Conservation (phyloP, 805 yeast species). For the Isabelozyma pseudorhagii region DNA sequence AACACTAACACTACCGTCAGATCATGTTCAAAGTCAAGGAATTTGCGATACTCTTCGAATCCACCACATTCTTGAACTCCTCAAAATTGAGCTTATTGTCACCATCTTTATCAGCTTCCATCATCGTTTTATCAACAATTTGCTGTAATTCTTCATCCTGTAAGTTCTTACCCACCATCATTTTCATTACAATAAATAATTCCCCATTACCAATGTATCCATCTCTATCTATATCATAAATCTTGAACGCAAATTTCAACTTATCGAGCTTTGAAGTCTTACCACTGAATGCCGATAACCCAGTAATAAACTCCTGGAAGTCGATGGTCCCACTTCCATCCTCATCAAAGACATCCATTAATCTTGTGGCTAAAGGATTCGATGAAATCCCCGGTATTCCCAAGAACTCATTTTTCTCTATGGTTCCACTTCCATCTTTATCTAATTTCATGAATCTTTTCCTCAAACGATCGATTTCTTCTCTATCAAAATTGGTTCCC, state of each 20-base stretch:
- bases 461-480: constrained; percentile 86
- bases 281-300: constrained; percentile 83
- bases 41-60: constrained; percentile 56
- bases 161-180: constrained; percentile 94
- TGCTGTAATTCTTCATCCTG: constrained; percentile 89
- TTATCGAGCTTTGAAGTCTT: constrained; percentile 80
- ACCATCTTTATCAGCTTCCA: constrained; percentile 87
- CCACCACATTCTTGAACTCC: constrained; percentile 74
- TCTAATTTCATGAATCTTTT: constrained; percentile 95
- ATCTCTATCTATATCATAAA: constrained; percentile 93
- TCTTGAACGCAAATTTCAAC: constrained; percentile 83
- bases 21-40: constrained; percentile 53
- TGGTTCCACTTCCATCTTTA: constrained; percentile 87
- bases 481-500: constrained; percentile 83
- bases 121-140: constrained; percentile 92
- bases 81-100: constrained; percentile 83
- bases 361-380: constrained; percentile 85
- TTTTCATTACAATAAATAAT: constrained; percentile 82
- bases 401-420: constrained; percentile 86
- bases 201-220: constrained; percentile 96
- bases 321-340: constrained; percentile 93
- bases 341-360: constrained; percentile 91
- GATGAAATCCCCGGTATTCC: constrained; percentile 89
- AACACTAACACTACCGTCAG: constrained; percentile 7
- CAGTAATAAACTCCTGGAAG: constrained; percentile 89